Base-by-base conservation (phyloP, 1,139 yeast genomes). In the Taphrina wiesneri region DNA sequence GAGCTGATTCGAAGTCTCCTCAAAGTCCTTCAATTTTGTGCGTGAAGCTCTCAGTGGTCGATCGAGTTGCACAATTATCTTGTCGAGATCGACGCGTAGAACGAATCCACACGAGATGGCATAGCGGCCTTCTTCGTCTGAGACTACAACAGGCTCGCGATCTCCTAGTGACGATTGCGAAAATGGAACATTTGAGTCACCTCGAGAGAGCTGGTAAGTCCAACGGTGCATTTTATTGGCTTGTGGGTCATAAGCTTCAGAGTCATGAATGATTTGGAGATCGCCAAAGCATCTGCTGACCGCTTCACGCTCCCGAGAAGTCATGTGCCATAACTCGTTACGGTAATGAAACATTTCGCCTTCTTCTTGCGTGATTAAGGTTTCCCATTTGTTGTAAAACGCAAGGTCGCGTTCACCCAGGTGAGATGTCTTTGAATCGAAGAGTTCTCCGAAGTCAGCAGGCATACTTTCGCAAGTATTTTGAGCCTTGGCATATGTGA, bases 81-180 rank as follows among this genome's bases (percentile, higher is more conserved):
- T 70, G n/a, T 74, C 74, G n/a, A 72, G 72, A n/a, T 70, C 71
- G 41, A 89, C 77, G 1, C 76, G 72, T 11, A 79, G 75, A 3
- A 91, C 79, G 59, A 75, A 76, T 0, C 96, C 97, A 67, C 80
- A 80, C 1, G 91, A 85, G 32, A 91, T 73, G 0, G 90, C 88
- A 75, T 86, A 86, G 74, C 87, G 91, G 0, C 96, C 96, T 0
- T 76, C 71, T 72, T 89, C 96, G 74, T 90, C 96, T 72, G 97
- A 90, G 0, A 91, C 78, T 25, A 88, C 80, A 1, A 92, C 82
- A 7, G 73, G 74, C 39, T 77, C 79, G 15, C 76, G 77, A 6
- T 69, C 60, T 13, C 62, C 57, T 43, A 77, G 60, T 45, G 70
- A 72, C 28, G 74, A 69, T 4, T 72, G 73, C 11, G 67, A 54